Evolutionary conservation across 192 early-diverging fungal genomes (phyloP).

Genomic region (Linnemannia zychae): DNA sequence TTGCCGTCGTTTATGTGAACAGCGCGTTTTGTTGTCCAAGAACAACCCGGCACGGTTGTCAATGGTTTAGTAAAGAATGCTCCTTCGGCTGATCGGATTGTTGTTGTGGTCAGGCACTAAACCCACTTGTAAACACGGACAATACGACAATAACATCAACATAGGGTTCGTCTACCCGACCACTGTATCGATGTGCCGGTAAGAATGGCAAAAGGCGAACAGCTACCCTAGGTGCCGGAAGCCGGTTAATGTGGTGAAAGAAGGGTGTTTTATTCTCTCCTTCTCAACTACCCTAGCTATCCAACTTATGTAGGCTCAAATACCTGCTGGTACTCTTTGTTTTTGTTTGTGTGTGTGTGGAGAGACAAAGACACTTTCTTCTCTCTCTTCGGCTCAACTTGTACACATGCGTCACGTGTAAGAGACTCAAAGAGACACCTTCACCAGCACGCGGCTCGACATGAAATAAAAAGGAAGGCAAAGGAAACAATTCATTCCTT

Average conservation of each 20-base stretch:
- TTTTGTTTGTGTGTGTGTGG: neutral
- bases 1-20: neutral
- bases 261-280: neutral
- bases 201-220: neutral
- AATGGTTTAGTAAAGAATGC: neutral
- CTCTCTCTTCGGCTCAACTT: neutral
- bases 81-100: neutral
- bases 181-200: neutral
- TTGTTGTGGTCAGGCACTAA: neutral
- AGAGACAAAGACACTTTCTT: neutral
- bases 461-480: neutral
- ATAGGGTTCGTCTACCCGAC: neutral
- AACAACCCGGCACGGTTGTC: neutral
- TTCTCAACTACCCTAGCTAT: neutral
- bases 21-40: neutral
- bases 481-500: neutral
- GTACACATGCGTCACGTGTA: slow-evolving; percentile 7
- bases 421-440: neutral
- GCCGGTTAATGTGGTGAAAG: neutral
- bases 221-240: neutral
- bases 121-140: neutral
- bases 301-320: neutral
- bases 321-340: neutral
- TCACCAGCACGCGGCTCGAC: neutral
- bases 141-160: neutral